Evolutionary conservation across 2,329 filamentous ascomycete genomes (phyloP).

Genomic region (Colletotrichum orchidophilum): DNA sequence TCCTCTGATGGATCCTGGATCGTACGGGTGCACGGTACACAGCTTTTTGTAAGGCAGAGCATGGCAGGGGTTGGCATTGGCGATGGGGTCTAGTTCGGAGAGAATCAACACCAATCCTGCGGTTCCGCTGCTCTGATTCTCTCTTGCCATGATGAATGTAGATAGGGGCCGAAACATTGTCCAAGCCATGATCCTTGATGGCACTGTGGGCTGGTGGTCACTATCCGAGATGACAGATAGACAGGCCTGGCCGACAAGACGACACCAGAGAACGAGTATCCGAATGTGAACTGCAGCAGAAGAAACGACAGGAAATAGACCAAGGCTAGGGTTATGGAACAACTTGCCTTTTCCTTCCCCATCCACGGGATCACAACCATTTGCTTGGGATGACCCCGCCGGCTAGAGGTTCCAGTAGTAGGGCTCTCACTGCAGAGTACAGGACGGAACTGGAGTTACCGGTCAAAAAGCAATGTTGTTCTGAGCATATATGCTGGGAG

Average conservation of each 20-base stretch:
- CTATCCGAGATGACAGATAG: background rate
- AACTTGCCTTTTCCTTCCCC: background rate
- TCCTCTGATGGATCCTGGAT: background rate
- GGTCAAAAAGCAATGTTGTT: slow-evolving; percentile 8
- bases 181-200: background rate
- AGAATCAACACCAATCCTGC: background rate
- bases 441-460: background rate
- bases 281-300: background rate
- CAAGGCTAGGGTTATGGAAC: background rate
- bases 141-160: background rate
- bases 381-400: background rate
- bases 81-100: background rate
- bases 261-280: background rate
- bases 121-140: background rate
- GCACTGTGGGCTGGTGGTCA: background rate
- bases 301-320: background rate
- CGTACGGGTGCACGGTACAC: slow-evolving; percentile 14
- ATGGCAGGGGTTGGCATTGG: background rate
- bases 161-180: background rate
- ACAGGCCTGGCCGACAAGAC: no score
- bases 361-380: background rate
- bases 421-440: background rate
- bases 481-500: background rate
- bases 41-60: background rate
- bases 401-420: background rate